Base-by-base conservation (phyloP, 768 basidiomycete species). In the Boletus sensibilis region DNA sequence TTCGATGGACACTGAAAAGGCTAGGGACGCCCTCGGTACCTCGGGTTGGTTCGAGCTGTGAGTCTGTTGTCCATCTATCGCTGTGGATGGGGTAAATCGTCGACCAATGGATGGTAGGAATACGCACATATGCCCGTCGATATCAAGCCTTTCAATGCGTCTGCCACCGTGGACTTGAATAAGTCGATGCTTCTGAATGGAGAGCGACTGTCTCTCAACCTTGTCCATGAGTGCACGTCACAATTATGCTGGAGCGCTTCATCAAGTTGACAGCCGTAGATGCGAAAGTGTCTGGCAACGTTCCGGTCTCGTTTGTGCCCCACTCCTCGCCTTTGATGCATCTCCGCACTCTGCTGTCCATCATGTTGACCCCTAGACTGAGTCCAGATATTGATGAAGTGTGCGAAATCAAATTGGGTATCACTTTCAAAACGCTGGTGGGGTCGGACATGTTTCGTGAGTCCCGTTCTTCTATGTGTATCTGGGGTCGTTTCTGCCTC, bases 11-110 rank as follows among this genome's bases (percentile, higher is more conserved):
- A 62, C 77, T 9, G 87, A 87, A 40, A 94, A 90, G 66, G 92
- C 88, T 0, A 81, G 84, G 49, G 92, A 93, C 47, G 76, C 93
- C 53, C 63, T 96, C 5, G 69, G 66, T 2, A 81, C 89, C 65
- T 87, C 87, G 0, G 82, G 82, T 1, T 98, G 95, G 96, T 71
- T 72, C 18, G 79, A 85, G 51, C 65, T 89, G 96, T 95, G 63
- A 45, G 76, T 59, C 9, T 27, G 2, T 38, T 35, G 16, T 29
- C 8, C 1, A 31, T 45, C 12, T 40, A 21, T 53, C 25, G 12
- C 11, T 10, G 9, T 31, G 27, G 18, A 23, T 4, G 25, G 4
- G 12, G 7, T 27, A 13, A 47, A 45, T 25, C 5, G 44, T 18
- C 70, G 72, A 51, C 55, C 65, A 7, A 60, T 75, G 6, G 66